Evolutionary conservation across 371 early-diverging fungal genomes (phyloP).

Genomic region (Lichtheimia ornata): DNA sequence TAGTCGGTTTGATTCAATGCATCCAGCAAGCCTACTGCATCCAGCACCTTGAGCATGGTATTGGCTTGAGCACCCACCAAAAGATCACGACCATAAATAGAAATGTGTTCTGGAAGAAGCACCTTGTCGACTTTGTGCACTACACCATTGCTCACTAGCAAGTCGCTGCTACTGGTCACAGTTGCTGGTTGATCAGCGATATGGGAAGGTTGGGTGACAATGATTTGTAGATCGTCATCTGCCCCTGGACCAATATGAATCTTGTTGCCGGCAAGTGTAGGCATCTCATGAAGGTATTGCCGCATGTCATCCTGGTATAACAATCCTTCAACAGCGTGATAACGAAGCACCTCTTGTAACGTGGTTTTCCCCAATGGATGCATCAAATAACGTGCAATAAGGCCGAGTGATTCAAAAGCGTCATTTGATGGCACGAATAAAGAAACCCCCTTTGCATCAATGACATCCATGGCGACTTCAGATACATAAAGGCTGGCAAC

Average conservation of each 20-base stretch:
- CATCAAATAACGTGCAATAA: slow-evolving; percentile 52
- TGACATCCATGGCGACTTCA: slow-evolving; percentile 33
- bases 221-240: background rate
- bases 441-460: slow-evolving; percentile 45
- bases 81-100: slow-evolving; percentile 50
- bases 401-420: slow-evolving; percentile 52
- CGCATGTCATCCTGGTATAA: background rate
- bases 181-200: background rate
- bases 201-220: background rate
- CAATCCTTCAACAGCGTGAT: slow-evolving; percentile 21
- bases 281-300: background rate
- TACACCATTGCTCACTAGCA: slow-evolving; percentile 56
- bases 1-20: slow-evolving; percentile 30
- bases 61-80: slow-evolving; percentile 48
- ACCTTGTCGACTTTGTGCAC: slow-evolving; percentile 56
- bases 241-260: background rate
- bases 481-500: slow-evolving; percentile 48
- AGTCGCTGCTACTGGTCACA: slow-evolving; percentile 14
- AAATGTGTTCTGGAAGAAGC: slow-evolving; percentile 44
- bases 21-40: slow-evolving; percentile 27
- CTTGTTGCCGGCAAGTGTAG: slow-evolving; percentile 2
- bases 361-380: slow-evolving; percentile 29
- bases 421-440: slow-evolving; percentile 58
- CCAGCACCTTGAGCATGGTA: slow-evolving; percentile 42
- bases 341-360: slow-evolving; percentile 46